phyloP scores from a whole-genome alignment of 768 basidiomycete genomes.

The Leucosporidium yakuticum region DNA sequence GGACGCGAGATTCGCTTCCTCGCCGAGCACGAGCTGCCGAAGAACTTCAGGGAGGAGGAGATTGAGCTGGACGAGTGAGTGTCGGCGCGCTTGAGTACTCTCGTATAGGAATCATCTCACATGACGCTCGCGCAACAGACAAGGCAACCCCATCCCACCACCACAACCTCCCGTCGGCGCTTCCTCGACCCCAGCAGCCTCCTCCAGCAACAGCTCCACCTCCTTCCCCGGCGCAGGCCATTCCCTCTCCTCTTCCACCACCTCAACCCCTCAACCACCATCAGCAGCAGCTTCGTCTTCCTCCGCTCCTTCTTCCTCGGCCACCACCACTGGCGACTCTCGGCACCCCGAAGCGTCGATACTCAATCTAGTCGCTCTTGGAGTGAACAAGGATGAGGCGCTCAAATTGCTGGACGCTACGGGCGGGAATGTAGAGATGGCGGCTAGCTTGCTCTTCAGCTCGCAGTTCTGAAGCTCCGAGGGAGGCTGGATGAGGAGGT shows the following conservation, averaged over 20 bases:
- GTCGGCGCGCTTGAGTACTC: neutral
- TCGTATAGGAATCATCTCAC: no score
- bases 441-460: slow-evolving; percentile 74
- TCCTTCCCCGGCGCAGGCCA: slow-evolving; percentile 67
- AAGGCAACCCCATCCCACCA: slow-evolving; percentile 39
- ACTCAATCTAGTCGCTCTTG: slow-evolving; percentile 64
- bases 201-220: slow-evolving; percentile 21
- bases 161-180: slow-evolving; percentile 24
- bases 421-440: slow-evolving; percentile 78
- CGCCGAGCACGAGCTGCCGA: slow-evolving; percentile 88
- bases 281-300: neutral
- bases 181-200: slow-evolving; percentile 35
- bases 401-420: slow-evolving; percentile 69
- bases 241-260: slow-evolving; percentile 47
- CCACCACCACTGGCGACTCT: no score
- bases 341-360: slow-evolving; percentile 60
- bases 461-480: no score
- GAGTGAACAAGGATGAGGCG: slow-evolving; percentile 69
- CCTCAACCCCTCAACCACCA: slow-evolving; percentile 5
- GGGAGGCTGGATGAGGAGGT: no score
- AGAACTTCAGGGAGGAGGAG: slow-evolving; percentile 50
- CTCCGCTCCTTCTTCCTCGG: slow-evolving; percentile 4
- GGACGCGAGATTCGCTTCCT: slow-evolving; percentile 82
- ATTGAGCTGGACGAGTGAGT: slow-evolving; percentile 41
- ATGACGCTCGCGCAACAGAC: no score